Evolutionary conservation across 441 rosid genomes (phyloP).

Genomic region (Manihot esculenta): DNA sequence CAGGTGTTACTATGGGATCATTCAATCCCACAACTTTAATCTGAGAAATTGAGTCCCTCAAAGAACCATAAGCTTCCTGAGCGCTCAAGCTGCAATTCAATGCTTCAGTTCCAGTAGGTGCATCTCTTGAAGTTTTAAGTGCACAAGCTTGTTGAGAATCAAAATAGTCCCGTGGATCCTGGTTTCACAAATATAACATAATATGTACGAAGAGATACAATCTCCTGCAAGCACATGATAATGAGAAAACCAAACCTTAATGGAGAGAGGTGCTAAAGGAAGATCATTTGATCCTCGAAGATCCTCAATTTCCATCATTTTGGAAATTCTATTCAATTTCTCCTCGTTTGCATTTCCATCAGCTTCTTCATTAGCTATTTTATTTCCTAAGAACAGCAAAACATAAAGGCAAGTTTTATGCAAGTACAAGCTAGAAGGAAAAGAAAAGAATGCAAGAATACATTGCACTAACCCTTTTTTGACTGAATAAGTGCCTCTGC

Average conservation of each 20-base stretch:
- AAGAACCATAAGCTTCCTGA: conserved; percentile 62
- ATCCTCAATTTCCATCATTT: conserved; percentile 78
- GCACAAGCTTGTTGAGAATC: conserved; percentile 91
- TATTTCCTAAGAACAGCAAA: conserved; percentile 29
- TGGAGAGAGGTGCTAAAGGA: conserved; percentile 80
- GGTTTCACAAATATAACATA: conserved; percentile 28
- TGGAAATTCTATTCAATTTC: conserved; percentile 51
- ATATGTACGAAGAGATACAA: conserved; percentile 9
- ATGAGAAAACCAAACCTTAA: conserved; percentile 53
- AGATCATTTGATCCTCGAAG: conserved; percentile 65
- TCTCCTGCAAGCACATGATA: conserved; percentile 15
- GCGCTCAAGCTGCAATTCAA: conserved; percentile 43
- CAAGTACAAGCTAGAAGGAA: conserved; percentile 12
- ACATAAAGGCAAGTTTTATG: conserved; percentile 13
- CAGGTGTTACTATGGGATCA: conserved; percentile 68
- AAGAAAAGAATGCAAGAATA: conserved; percentile 17
- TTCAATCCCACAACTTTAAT: conserved; percentile 54
- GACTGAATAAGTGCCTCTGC: conserved; percentile 82
- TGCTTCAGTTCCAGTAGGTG: conserved; percentile 37
- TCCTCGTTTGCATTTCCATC: conserved; percentile 45
- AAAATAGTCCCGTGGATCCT: conserved; percentile 98
- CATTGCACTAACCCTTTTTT: conserved; percentile 56
- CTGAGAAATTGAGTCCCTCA: conserved; percentile 62
- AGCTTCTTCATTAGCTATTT: conserved; percentile 46
- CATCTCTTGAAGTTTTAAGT: conserved; percentile 50